Base-by-base conservation (phyloP, 441 rosid genomes). In the Brassica hybrid region DNA sequence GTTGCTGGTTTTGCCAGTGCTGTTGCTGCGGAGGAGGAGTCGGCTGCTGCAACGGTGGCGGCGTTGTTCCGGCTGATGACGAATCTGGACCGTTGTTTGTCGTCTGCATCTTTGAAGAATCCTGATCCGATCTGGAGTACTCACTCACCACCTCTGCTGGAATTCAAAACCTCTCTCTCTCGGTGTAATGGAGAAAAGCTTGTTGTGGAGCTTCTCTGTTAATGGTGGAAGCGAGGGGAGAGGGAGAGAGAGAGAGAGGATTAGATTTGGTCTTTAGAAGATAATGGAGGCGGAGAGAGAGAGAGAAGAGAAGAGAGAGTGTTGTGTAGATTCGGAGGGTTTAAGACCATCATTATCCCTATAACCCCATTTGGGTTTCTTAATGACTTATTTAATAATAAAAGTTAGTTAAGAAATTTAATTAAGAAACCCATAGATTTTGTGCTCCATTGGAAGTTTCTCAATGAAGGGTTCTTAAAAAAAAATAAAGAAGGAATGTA, bases 51-150 rank as follows among this genome's bases (percentile, higher is more conserved):
- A 34, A 71, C 57, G 79, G 85, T 7, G 75, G 79, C 25, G 75
- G 79, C 25, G 84, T 74, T 16, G 84, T 12, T 64, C 80, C 80
- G 10, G 85, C 86, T 71, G 79, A n/a, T 62, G 77, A 70, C 73
- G 81, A 85, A 84, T 94, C 97, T 71, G 88, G 69, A 67, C 86
- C 94, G 86, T 83, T 86, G 77, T 80, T 32, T 43, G 82, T 21
- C 36, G 89, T 85, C 86, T 92, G 91, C 92, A 86, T 89, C 88
- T 80, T 62, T 27, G 74, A 76, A 66, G 32, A 38, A 21, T 8
- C 16, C 65, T 66, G 82, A 75, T 78, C 76, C 27, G 81, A 78
- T 74, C 75, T 70, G 63, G 27, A 7, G 21, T 48, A 23, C 56
- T 11, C 16, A 65, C 61, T 10, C 21, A 36, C 7, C 50, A 12